These are phyloP conservation scores for Protea cynaroides DNA, from an alignment of 164 flowering plant species.

Conservation along the genomic window DNA sequence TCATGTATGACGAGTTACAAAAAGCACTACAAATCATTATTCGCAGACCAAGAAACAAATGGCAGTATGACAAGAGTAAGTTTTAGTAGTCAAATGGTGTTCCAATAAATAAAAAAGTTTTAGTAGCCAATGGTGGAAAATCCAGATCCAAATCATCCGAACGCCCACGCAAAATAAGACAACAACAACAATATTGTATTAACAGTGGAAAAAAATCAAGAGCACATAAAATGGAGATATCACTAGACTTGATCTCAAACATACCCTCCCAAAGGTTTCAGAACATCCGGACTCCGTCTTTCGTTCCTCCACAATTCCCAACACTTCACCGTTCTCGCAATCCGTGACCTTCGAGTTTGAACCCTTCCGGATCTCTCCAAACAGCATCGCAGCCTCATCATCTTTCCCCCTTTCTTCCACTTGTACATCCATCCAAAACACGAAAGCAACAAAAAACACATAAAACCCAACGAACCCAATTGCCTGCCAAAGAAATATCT, in stretches of 20 bases:
- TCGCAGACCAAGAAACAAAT: too few species aligned
- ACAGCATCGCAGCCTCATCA: slow-evolving; percentile 22
- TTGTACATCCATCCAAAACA: slow-evolving; percentile 95
- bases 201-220: too few species aligned
- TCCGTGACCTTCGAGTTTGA: slow-evolving; percentile 9
- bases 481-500: slow-evolving; percentile 93
- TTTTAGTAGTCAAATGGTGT: too few species aligned
- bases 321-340: slow-evolving; percentile 26
- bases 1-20: too few species aligned
- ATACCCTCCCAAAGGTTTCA: slow-evolving; percentile 32
- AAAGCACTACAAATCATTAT: too few species aligned
- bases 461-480: slow-evolving; percentile 88
- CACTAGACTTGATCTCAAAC: slow-evolving; percentile 1
- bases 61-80: too few species aligned
- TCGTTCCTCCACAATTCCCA: slow-evolving; percentile 12
- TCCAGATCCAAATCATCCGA: too few species aligned
- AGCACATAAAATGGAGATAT: too few species aligned
- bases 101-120: too few species aligned
- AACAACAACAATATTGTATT: too few species aligned
- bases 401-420: slow-evolving; percentile 15
- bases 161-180: too few species aligned
- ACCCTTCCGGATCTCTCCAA: slow-evolving; percentile 20
- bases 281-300: slow-evolving; percentile 18
- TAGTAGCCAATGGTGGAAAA: too few species aligned
- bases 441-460: slow-evolving; percentile 81